Base-by-base conservation (phyloP, 192 early-diverging fungal species). In the Obelidium mucronatum region DNA sequence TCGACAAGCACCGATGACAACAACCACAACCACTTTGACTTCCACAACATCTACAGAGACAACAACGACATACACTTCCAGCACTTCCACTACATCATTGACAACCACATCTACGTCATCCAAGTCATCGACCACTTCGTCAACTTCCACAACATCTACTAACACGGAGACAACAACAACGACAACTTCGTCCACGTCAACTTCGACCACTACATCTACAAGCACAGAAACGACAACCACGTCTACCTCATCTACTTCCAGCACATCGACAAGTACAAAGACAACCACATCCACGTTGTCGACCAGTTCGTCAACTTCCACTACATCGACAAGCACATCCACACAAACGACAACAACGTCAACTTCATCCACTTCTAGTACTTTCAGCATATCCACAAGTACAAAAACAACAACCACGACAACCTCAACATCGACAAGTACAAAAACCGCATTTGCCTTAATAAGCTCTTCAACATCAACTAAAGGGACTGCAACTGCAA, bases 31-130 rank as follows among this genome's bases (percentile, higher is more conserved):
- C n/a, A n/a, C n/a, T n/a, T n/a, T n/a, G n/a, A n/a, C n/a, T n/a
- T n/a, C n/a, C n/a, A n/a, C 51, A n/a, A 15, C n/a, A n/a, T n/a
- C n/a, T n/a, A n/a, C n/a, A n/a, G n/a, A n/a, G n/a, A n/a, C n/a
- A n/a, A n/a, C n/a, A n/a, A n/a, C 64, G 40, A 3, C 64, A 34
- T 34, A 8, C 22, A 69, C 67, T 53, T 69, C 67, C 15, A 22
- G n/a, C 15, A 33, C 64, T 19, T 44, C 2, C 1, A 24, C 64
- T 55, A 70, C 19, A 40, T 55, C 26, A 3, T 26, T 34, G 28
- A 70, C 40, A 33, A 33, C 51, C 24, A 54, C 44, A 40, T 1
- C 70, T 26, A 24, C 70, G 39, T 37, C 31, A 6, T 37, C 63
- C 15, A 65, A 1, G 2, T 2, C 63, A 39, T n/a, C 63, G 40